phyloP scores from a whole-genome alignment of 2,329 filamentous ascomycete species.

The Phialemonium atrogriseum region DNA sequence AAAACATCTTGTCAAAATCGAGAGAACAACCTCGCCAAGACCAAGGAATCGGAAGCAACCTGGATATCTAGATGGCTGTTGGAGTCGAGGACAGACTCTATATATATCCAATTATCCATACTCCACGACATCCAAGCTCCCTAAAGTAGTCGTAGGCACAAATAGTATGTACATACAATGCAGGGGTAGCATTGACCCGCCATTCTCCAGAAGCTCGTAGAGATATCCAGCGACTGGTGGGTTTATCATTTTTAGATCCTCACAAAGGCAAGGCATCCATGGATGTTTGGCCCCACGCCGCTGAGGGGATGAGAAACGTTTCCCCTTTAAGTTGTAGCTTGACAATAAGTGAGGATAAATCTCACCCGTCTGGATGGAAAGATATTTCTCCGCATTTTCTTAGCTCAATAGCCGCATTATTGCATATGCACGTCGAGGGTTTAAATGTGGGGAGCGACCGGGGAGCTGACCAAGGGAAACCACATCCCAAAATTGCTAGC shows the following conservation, averaged over 20 bases:
- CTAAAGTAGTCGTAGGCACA: no score
- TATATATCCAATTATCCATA: background rate
- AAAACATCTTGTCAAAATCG: background rate
- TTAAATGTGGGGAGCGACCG: no score
- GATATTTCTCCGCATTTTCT: slow-evolving; percentile 2
- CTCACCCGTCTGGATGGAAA: slow-evolving; percentile 2
- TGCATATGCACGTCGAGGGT: no score
- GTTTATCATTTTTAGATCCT: no score
- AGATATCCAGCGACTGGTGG: no score
- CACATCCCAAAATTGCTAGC: no score
- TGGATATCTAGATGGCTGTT: background rate
- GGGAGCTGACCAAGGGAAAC: no score
- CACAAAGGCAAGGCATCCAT: no score
- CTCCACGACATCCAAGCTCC: no score
- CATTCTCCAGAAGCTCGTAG: no score
- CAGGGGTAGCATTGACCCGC: no score
- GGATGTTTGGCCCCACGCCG: background rate
- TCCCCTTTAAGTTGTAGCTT: background rate
- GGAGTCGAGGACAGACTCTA: background rate
- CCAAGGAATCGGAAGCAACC: background rate
- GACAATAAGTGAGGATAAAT: background rate
- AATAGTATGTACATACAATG: no score
- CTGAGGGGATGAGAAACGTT: background rate
- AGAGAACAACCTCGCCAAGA: background rate
- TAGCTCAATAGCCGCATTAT: background rate